A percentile compares a stretch with the other conserved stretches of the same genome.
Conservation (phyloP, 2,329 filamentous ascomycete species). For the Microdochium paspali region DNA sequence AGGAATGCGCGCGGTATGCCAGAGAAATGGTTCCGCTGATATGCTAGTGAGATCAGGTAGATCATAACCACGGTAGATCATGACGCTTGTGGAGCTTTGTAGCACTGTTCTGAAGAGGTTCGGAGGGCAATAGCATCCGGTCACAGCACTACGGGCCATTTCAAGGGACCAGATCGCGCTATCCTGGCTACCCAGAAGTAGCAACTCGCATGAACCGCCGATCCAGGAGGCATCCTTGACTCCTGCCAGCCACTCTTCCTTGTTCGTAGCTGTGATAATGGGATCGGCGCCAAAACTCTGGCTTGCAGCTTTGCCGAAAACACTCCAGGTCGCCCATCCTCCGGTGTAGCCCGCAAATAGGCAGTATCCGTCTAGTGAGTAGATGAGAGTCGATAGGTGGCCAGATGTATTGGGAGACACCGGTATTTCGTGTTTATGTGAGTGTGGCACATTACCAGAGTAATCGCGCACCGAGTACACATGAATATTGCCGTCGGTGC, state of each 20-base stretch:
- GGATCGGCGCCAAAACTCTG: constrained; percentile 71
- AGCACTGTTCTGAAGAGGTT: constrained; percentile 86
- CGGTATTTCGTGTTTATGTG: constrained; percentile 65
- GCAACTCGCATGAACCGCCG: constrained; percentile 75
- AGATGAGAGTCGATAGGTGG: constrained; percentile 62
- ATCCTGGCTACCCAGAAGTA: constrained; percentile 62
- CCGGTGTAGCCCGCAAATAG: constrained; percentile 87
- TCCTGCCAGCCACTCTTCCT: constrained; percentile 77
- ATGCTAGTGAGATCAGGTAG: constrained; percentile 83
- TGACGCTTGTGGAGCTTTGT: constrained; percentile 78
- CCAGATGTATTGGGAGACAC: constrained; percentile 62
- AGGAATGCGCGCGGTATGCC: constrained; percentile 87
- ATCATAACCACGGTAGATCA: constrained; percentile 91
- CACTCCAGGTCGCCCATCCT: constrained; percentile 95
- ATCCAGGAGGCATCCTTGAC: constrained; percentile 76
- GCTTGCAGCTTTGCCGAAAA: constrained; percentile 84
- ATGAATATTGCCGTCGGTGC: constrained; percentile 65
- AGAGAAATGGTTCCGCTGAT: constrained; percentile 85
- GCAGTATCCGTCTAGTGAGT: constrained; percentile 94
- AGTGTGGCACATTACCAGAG: constrained; percentile 80
- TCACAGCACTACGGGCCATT: constrained; percentile 88
- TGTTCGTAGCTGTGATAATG: constrained; percentile 53
- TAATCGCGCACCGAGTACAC: constrained; percentile 96
- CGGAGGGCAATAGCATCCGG: constrained; percentile 81
- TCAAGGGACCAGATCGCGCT: constrained; percentile 81